Conservation (phyloP, 768 basidiomycete species). For the Trametes villosa region DNA sequence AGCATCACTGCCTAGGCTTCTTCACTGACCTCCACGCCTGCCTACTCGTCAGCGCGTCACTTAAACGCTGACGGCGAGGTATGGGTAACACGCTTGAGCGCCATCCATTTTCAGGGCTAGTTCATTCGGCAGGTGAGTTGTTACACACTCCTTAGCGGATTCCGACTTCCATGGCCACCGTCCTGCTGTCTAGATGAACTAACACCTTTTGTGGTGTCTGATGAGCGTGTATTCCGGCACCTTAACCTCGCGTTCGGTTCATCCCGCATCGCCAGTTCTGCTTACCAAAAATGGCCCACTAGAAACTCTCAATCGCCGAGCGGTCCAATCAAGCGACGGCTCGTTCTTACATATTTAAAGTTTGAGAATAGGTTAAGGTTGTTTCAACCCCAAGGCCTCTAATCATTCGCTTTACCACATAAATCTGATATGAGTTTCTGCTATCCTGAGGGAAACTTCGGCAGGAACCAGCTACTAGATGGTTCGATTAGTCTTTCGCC, state of each 20-base stretch:
- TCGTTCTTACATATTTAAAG: slow-evolving; percentile 67
- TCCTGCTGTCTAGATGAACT: slow-evolving; percentile 89
- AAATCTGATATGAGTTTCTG: slow-evolving; percentile 62
- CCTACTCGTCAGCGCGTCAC: slow-evolving; percentile 77
- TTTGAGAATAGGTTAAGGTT: slow-evolving; percentile 85
- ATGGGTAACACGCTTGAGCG: slow-evolving; percentile 86
- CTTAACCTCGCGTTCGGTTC: slow-evolving; percentile 77
- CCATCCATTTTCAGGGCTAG: slow-evolving; percentile 92
- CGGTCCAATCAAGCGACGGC: slow-evolving; percentile 54
- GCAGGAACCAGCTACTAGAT: slow-evolving; percentile 93
- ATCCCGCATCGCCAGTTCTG: slow-evolving; percentile 75
- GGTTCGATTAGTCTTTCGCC: slow-evolving; percentile 96
- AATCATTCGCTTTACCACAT: slow-evolving; percentile 86
- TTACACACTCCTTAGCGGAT: slow-evolving; percentile 87
- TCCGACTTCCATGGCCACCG: slow-evolving; percentile 87
- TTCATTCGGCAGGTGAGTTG: slow-evolving; percentile 91
- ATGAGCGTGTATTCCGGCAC: slow-evolving; percentile 83
- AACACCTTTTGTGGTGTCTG: slow-evolving; percentile 86
- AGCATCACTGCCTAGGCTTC: slow-evolving; percentile 78
- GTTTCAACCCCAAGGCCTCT: slow-evolving; percentile 89
- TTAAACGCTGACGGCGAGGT: slow-evolving; percentile 77
- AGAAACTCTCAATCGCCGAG: slow-evolving; percentile 66
- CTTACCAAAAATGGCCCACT: slow-evolving; percentile 78
- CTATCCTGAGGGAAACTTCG: slow-evolving; percentile 86
- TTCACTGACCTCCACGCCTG: slow-evolving; percentile 78